A percentile compares a stretch with the other conserved stretches of the same genome.
Conservation (phyloP, 192 early-diverging fungal species). For the Backusella parvicylindrica region DNA sequence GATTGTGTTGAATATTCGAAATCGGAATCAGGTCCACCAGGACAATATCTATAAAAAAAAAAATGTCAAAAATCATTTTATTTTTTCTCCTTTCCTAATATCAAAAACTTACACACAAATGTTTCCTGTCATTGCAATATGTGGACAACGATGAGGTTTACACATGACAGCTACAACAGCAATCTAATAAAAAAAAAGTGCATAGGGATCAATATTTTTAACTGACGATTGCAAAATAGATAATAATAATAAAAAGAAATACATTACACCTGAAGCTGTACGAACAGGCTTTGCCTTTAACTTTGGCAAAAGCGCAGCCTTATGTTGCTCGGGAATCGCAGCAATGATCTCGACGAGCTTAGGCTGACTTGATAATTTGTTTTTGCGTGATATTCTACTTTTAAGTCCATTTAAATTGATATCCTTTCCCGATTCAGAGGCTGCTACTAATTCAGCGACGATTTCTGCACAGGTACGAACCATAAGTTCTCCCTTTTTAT, state of each 20-base stretch:
- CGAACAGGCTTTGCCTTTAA: slow-evolving; percentile 95
- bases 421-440: slow-evolving; percentile 61
- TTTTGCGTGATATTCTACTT: slow-evolving; percentile 63
- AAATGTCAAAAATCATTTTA: not conserved
- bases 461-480: slow-evolving; percentile 88
- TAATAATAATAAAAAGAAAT: not conserved
- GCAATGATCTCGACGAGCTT: slow-evolving; percentile 97
- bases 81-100: not conserved
- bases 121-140: slow-evolving; percentile 99
- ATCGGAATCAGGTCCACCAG: slow-evolving; percentile 98
- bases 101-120: slow-evolving; percentile 82
- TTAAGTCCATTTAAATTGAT: slow-evolving; percentile 90
- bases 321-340: slow-evolving; percentile 94
- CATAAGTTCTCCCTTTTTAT: slow-evolving; percentile 64
- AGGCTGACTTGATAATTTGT: slow-evolving; percentile 84
- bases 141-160: slow-evolving; percentile 95
- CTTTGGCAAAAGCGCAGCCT: slow-evolving; percentile 74
- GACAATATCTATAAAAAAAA: slow-evolving; percentile 66
- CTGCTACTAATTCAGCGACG: slow-evolving; percentile 80
- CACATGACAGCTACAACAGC: slow-evolving; percentile 96
- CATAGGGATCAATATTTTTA: not conserved
- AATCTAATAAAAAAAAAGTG: slow-evolving; percentile 52
- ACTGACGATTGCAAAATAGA: no score
- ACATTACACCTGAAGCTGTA: slow-evolving; percentile 80
- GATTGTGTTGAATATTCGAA: slow-evolving; percentile 99